Percentiles rank a stretch among this genome's conserved stretches.
Evolutionary conservation across 192 early-diverging fungal species (phyloP).

Genomic region (Gryganskiella cystojenkinii): DNA sequence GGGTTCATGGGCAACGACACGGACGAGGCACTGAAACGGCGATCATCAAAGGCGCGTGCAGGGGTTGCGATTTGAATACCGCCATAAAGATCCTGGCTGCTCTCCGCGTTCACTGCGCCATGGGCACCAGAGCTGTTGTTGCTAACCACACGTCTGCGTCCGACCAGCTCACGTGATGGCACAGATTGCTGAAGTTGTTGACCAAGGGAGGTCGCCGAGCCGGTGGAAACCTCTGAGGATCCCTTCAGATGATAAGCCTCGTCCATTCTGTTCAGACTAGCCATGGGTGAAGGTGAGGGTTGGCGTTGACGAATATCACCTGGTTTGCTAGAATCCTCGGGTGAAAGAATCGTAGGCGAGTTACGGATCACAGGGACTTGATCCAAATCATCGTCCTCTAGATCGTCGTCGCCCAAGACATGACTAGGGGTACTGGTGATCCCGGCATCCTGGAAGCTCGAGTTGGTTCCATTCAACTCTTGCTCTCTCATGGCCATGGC

Average conservation of each 20-base stretch:
- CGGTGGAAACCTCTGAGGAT: slow-evolving; percentile 8
- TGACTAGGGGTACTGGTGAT: slow-evolving; percentile 21
- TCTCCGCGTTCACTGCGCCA: neutral
- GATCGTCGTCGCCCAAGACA: slow-evolving; percentile 35
- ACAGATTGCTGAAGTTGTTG: slow-evolving; percentile 6
- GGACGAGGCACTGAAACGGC: slow-evolving; percentile 8
- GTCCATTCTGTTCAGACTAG: slow-evolving; percentile 31
- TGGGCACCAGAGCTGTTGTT: slow-evolving; percentile 14
- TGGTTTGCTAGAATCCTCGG: slow-evolving; percentile 33
- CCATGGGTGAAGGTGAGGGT: slow-evolving; percentile 32
- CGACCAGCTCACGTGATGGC: slow-evolving; percentile 21
- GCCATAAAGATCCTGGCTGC: slow-evolving; percentile 7
- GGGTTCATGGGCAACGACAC: slow-evolving; percentile 11
- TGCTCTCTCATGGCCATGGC: slow-evolving; percentile 26
- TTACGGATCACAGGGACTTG: slow-evolving; percentile 44
- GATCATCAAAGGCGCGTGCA: slow-evolving; percentile 1
- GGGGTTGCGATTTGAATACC: slow-evolving; percentile 7
- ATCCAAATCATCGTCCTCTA: slow-evolving; percentile 36
- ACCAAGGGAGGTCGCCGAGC: neutral
- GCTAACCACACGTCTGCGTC: slow-evolving; percentile 29
- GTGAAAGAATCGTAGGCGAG: slow-evolving; percentile 42
- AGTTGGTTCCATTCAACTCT: slow-evolving; percentile 25
- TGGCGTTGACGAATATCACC: slow-evolving; percentile 51
- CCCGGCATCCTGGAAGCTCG: slow-evolving; percentile 25
- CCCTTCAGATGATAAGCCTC: slow-evolving; percentile 24